Evolutionary conservation across 768 basidiomycete species (phyloP), one percentile per base, ranked within the genome.

Genomic region (Lentinus brumalis): DNA sequence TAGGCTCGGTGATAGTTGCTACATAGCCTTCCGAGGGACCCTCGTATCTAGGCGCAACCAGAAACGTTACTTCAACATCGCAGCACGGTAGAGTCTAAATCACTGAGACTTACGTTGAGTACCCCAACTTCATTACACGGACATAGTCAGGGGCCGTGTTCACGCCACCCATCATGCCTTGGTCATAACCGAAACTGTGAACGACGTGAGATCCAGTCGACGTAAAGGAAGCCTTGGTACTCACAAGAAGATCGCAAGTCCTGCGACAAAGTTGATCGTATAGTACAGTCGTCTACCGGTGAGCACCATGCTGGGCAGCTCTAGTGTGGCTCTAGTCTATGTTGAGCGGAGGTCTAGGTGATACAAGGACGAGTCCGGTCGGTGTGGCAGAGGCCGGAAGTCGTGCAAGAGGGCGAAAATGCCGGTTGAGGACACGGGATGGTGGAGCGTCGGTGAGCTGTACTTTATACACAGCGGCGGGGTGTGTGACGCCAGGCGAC

Each of bases 151-250:
- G 78, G 14, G 78, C 74, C 14, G 77, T 78, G 60, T 80, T 80
- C n/a, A 80, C 78, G 50, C 78, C 78, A 32, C 77, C 76, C 79
- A 80, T 80, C 76, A 79, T 78, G 21, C 79, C 79, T 68, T 80
- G 79, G 64, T 79, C 79, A 73, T 80, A 80, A 26, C 79, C 79
- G 64, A 80, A 80, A 65, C 81, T 78, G 65, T 29, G 64, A 64
- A 0, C 5, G 21, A 50, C 9, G 52, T 63, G 26, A 62, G 44
- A 11, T 39, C 29, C 10, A 45, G 3, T 5, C 18, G n/a, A 49
- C 6, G 31, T 45, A 11, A 40, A 29, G 18, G n/a, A 54, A 9
- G 46, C 2, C 39, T 21, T 31, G 35, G 5, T 15, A 70, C 73
- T 50, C 53, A 74, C 73, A 74, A 74, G 70, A 74, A 74, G 47